Conservation (phyloP, 768 basidiomycete species). For the Paxillus ammoniavirescens region DNA sequence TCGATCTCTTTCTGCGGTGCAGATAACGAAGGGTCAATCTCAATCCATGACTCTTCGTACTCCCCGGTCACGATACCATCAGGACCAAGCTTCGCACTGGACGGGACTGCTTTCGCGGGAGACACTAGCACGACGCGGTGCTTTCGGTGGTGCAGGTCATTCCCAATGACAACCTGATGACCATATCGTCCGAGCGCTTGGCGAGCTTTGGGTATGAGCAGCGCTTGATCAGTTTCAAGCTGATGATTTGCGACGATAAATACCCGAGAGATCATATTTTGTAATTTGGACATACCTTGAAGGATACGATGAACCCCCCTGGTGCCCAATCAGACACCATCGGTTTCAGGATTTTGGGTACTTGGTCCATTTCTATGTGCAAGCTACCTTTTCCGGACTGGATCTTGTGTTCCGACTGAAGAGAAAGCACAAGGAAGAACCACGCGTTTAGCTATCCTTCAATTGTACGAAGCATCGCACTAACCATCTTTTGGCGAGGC, state of each 20-base stretch:
- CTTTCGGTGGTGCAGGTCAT: conserved; percentile 88
- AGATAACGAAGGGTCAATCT: conserved; percentile 46
- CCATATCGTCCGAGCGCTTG: conserved; percentile 90
- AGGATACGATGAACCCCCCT: conserved; percentile 91
- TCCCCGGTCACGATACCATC: conserved; percentile 19
- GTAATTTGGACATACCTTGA: conserved; percentile 67
- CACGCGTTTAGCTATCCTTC: neutral
- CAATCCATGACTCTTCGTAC: conserved; percentile 63
- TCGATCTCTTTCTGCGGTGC: conserved; percentile 76
- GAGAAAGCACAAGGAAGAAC: neutral
- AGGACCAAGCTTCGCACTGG: conserved; percentile 6
- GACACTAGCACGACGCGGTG: conserved; percentile 91
- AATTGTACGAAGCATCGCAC: conserved; percentile 24
- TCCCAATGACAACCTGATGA: conserved; percentile 98
- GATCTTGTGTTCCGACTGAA: conserved; percentile 95
- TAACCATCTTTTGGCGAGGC: conserved; percentile 84
- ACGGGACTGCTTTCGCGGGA: conserved; percentile 29
- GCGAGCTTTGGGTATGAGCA: conserved; percentile 89
- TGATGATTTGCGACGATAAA: conserved; percentile 30
- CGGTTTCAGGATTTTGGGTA: conserved; percentile 92
- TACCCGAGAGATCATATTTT: neutral
- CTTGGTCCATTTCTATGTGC: conserved; percentile 97
- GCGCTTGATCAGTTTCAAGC: conserved; percentile 86
- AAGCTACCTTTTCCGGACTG: conserved; percentile 95
- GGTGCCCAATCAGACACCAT: conserved; percentile 93